These are phyloP conservation scores for Penicillium goetzii DNA, from an alignment of 495 filamentous ascomycete species.

Conservation along the genomic window DNA sequence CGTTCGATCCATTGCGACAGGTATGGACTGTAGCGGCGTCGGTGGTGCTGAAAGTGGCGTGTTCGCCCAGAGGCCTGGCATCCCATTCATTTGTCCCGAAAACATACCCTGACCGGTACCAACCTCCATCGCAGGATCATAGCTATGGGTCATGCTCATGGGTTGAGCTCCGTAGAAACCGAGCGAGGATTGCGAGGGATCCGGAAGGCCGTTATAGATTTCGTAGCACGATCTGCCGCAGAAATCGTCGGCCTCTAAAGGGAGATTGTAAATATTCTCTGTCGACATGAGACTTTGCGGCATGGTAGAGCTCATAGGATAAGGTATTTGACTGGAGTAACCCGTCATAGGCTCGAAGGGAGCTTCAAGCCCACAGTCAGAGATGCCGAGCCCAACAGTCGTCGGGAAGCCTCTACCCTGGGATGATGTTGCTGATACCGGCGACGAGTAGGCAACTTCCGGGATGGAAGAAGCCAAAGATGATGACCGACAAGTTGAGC, in stretches of 20 bases:
- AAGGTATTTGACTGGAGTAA: conserved; percentile 15
- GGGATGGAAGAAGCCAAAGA: conserved; percentile 16
- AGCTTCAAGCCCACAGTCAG: conserved; percentile 31
- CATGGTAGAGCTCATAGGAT: conserved; percentile 23
- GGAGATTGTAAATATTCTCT: conserved; percentile 20
- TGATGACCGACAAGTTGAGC: conserved; percentile 13
- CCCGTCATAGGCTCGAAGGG: conserved; percentile 18
- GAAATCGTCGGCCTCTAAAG: conserved; percentile 26
- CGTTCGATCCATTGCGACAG: conserved; percentile 4
- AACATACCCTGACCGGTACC: conserved; percentile 16
- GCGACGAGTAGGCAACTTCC: conserved; percentile 28
- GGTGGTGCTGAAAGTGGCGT: conserved; percentile 28
- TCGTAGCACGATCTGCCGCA: conserved; percentile 27
- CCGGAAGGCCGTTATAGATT: conserved; percentile 22
- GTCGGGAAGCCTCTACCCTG: conserved; percentile 23
- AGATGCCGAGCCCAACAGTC: conserved; percentile 39
- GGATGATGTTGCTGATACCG: conserved; percentile 19
- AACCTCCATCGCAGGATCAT: conserved; percentile 29
- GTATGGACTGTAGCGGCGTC: conserved; percentile 15
- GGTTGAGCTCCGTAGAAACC: conserved; percentile 31
- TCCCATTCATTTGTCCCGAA: conserved; percentile 11
- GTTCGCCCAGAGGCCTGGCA: conserved; percentile 29
- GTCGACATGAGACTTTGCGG: conserved; percentile 27
- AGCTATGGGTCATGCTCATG: conserved; percentile 33
- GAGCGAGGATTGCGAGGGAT: conserved; percentile 30